Conservation (phyloP, 768 basidiomycete species). For the Kwoniella heveanensis region DNA sequence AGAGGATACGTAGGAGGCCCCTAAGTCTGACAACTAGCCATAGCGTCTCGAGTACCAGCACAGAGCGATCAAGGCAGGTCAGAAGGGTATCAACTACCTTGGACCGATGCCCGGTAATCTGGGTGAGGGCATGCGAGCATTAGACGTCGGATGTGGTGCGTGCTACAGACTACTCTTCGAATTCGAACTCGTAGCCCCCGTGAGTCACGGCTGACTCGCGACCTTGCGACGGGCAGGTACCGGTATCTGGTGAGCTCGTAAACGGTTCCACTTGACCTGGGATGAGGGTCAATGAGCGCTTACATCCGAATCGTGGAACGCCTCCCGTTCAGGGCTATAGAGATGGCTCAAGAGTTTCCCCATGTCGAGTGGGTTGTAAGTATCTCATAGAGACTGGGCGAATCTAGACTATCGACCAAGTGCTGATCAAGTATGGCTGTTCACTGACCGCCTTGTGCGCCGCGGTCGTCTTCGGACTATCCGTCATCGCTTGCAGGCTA, state of each 20-base stretch:
- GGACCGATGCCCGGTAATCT: conserved; percentile 22
- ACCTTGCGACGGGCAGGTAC: conserved; percentile 25
- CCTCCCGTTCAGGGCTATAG: conserved; percentile 18
- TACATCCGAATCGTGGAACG: background rate
- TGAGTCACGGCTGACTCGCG: no score
- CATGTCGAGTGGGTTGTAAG: conserved; percentile 23
- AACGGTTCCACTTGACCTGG: no score
- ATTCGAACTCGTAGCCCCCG: no score
- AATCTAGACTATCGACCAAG: no score
- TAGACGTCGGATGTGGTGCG: conserved; percentile 34
- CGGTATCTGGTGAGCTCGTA: conserved; percentile 27
- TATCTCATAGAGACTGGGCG: background rate
- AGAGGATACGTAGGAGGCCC: no score
- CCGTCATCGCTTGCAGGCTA: conserved; percentile 3
- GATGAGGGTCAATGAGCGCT: no score
- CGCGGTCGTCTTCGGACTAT: background rate
- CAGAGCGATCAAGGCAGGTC: conserved; percentile 25
- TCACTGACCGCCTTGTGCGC: background rate
- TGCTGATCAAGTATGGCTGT: background rate
- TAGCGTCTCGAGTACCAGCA: conserved; percentile 29
- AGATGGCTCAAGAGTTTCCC: conserved; percentile 35
- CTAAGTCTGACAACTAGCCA: background rate
- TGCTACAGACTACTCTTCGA: background rate
- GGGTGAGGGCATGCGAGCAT: conserved; percentile 4
- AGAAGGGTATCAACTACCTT: conserved; percentile 24